Conservation (phyloP, 2,329 filamentous ascomycete species). For the Calonectria honghensis region DNA sequence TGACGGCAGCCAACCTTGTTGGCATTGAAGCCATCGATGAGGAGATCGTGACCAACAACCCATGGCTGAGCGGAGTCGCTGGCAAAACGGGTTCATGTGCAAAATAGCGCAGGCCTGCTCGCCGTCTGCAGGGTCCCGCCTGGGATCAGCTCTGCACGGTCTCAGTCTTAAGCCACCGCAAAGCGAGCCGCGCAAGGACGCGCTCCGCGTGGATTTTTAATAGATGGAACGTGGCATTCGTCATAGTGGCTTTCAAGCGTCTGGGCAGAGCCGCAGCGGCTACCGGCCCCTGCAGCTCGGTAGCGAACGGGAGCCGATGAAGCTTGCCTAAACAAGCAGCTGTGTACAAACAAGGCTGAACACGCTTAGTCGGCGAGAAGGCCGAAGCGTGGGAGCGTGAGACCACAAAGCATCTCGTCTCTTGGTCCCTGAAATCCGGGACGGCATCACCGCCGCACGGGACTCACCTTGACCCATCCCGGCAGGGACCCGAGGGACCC, state of each 20-base stretch:
- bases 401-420: conserved; percentile 20
- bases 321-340: conserved; percentile 47
- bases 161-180: conserved; percentile 31
- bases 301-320: conserved; percentile 39
- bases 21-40: conserved; percentile 41
- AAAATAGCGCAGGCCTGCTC: conserved; percentile 48
- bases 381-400: conserved; percentile 22
- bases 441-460: conserved; percentile 44
- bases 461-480: conserved; percentile 35
- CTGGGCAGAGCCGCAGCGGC: conserved; percentile 36
- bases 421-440: conserved; percentile 31
- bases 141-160: conserved; percentile 35
- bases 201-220: conserved; percentile 5
- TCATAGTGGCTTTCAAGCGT: conserved; percentile 2
- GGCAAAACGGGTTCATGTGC: conserved; percentile 42
- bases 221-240: conserved; percentile 4
- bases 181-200: conserved; percentile 17
- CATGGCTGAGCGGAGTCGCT: conserved; percentile 48
- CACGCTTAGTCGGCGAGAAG: conserved; percentile 22
- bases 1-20: conserved; percentile 41
- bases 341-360: conserved; percentile 38
- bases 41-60: conserved; percentile 49
- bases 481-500: conserved; percentile 33
- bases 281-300: conserved; percentile 27
- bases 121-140: conserved; percentile 43